Evolutionary conservation across 2,329 filamentous ascomycete genomes (phyloP), one percentile per base, ranked within the genome.

Genomic region (Fusarium globosum): DNA sequence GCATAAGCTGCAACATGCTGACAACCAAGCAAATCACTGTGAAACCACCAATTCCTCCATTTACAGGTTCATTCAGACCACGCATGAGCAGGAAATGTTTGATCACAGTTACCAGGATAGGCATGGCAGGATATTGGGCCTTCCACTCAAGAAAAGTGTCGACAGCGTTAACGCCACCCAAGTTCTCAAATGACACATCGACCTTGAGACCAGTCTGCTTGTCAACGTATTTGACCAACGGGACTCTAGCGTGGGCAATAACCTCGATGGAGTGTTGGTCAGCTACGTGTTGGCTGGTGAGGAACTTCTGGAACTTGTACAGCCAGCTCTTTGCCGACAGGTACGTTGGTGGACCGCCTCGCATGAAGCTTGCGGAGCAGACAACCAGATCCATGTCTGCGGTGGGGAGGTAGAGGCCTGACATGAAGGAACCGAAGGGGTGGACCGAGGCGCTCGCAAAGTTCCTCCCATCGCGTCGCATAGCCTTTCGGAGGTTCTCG

Each of bases 351-450:
- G 84, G 78, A 6, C 88, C 88, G 7, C 87, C 85, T 14, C 84
- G 80, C 71, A 90, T 85, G 72, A 90, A 94, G 33, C 86, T 84
- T 6, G 80, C 78, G 1, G 88, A 90, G 57, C 95, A 89, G 59
- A 96, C 88, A 6, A 97, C 96, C 53, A 99, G 86, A 80, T 99
- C 96, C 91, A 99, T 97, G 80, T 99, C 96, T 21, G 94, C 94
- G 2, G 93, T 90, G 1, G 89, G 89, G 6, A 91, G 83, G 75
- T 90, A 91, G 13, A 94, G 85, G 1, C 93, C 94, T 7, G 94
- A 94, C 75, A 94, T 95, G 82, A 95, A 99, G 0, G 96, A 98
- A n/a, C 96, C 96, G 80, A 99, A 99, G 15, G 92, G 87, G 39
- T 88, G 86, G 13, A 98, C 85, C 55, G 91, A 86, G 16, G 91